A percentile compares a stretch with the other conserved stretches of the same genome.
Evolutionary conservation across 176 grass and related monocot genomes (phyloP).

Genomic region (Bolboschoenus planiculmis): DNA sequence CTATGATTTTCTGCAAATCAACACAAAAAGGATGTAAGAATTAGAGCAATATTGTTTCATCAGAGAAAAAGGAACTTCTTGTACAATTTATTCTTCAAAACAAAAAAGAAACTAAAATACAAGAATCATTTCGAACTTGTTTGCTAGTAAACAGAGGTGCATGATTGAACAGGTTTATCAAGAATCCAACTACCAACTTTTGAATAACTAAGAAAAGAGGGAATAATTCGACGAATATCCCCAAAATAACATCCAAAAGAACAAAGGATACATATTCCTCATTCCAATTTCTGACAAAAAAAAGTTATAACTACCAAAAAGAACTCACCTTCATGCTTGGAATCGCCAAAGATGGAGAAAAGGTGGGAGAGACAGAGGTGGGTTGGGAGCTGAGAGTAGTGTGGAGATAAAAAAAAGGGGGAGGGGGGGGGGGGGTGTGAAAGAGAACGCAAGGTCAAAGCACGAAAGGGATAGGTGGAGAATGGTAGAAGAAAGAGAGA

Average conservation of each 20-base stretch:
- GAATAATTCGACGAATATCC: neutral
- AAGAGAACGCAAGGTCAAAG: neutral
- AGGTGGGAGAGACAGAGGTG: neutral
- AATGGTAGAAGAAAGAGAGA: slow-evolving; percentile 3
- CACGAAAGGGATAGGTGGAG: slow-evolving; percentile 5
- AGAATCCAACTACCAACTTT: neutral
- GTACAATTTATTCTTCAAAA: neutral
- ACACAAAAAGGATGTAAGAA: neutral
- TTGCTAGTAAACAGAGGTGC: neutral
- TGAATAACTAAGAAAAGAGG: neutral
- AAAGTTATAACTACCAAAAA: neutral
- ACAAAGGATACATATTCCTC: neutral
- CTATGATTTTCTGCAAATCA: slow-evolving; percentile 59
- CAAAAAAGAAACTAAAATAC: neutral
- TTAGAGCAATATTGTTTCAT: neutral
- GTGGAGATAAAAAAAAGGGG: neutral
- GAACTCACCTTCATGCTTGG: neutral
- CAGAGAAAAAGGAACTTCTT: neutral
- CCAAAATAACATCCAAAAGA: neutral
- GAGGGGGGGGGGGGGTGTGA: neutral
- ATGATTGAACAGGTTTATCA: slow-evolving; percentile 2
- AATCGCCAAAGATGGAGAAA: neutral
- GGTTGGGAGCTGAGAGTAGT: neutral
- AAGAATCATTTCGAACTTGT: neutral
- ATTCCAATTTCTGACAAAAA: neutral